These are phyloP conservation scores for Begonia masoniana DNA, from an alignment of 306 rosid species.

Conservation along the genomic window DNA sequence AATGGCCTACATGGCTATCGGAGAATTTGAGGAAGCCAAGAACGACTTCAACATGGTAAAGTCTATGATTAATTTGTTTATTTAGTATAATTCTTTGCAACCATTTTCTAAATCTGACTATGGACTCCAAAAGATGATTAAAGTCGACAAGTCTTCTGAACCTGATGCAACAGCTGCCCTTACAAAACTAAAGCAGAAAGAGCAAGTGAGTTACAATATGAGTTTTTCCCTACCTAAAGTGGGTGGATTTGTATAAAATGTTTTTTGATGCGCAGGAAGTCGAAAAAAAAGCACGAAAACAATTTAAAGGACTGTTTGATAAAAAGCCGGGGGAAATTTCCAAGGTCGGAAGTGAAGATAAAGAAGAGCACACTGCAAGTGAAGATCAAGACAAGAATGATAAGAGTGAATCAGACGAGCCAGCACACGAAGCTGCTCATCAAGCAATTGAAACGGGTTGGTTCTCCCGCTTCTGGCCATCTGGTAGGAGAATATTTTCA, in stretches of 20 bases:
- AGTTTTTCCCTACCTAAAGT: no score
- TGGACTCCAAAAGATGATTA: constrained; percentile 48
- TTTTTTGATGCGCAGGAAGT: constrained; percentile 39
- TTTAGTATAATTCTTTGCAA: background rate
- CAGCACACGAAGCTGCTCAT: constrained; percentile 31
- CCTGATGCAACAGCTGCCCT: constrained; percentile 85
- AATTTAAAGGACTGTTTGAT: constrained; percentile 85
- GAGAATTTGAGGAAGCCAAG: constrained; percentile 88
- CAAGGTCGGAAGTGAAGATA: constrained; percentile 32
- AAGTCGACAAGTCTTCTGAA: constrained; percentile 64
- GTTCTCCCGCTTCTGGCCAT: constrained; percentile 57
- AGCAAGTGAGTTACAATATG: constrained; percentile 39
- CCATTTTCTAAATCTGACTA: constrained; percentile 11
- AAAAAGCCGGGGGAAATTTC: constrained; percentile 91
- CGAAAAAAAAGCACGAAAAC: constrained; percentile 66
- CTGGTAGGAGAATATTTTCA: constrained; percentile 34
- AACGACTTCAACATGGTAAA: constrained; percentile 67
- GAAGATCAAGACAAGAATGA: constrained; percentile 29
- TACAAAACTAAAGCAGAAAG: constrained; percentile 57
- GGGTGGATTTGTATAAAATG: background rate
- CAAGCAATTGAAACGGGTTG: constrained; percentile 27
- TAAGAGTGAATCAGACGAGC: constrained; percentile 30
- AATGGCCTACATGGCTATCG: constrained; percentile 78
- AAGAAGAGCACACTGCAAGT: constrained; percentile 20
- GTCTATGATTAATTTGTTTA: background rate